Base-by-base conservation (phyloP, 441 rosid genomes). In the Gossypium trilobum region DNA sequence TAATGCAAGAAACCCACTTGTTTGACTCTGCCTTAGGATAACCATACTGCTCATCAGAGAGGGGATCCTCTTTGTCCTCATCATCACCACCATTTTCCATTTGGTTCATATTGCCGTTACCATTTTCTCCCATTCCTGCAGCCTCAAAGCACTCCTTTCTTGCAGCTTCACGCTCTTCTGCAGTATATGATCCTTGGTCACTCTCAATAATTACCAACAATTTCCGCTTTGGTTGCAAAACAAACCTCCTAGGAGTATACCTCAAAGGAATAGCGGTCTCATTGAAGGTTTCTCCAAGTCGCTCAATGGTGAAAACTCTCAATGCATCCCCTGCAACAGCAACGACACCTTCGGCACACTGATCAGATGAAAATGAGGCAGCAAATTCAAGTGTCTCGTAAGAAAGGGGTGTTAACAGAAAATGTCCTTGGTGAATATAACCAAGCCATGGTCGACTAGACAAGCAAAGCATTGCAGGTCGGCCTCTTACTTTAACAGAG, bases 361-460 rank as follows among this genome's bases (percentile, higher is more conserved):
- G 99, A 84, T 94, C 97, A 70, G 99, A 94, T 76, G 97, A 92
- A 82, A 94, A 92, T 0, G 97, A 88, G 29, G 99, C 97, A 77
- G 99, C 97, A 84, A 82, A 92, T 75, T 92, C 99, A 78, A 94
- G 87, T 63, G 97, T 89, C 82, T 94, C 93, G 17, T 92, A 92
- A 7, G 97, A 94, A 55, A 94, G 97, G 54, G 99, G 99, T 9
- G 97, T 92, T 78, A 94, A 78, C 72, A 85, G 90, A 80, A 94
- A 94, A 84, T 91, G 91, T 11, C 99, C 99, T 74, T 87, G 97
- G 71, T 90, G 96, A 81, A 94, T 94, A 81, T 89, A 94, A 52
- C 99, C 99, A 76, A 94, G 96, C 99, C 99, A 94, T 25, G 97
- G 96, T 69, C 97, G 87, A 79, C 99, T 94, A 44, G 99, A 94